Evolutionary conservation across 768 basidiomycete species (phyloP).

Genomic region (Amanita phalloides): DNA sequence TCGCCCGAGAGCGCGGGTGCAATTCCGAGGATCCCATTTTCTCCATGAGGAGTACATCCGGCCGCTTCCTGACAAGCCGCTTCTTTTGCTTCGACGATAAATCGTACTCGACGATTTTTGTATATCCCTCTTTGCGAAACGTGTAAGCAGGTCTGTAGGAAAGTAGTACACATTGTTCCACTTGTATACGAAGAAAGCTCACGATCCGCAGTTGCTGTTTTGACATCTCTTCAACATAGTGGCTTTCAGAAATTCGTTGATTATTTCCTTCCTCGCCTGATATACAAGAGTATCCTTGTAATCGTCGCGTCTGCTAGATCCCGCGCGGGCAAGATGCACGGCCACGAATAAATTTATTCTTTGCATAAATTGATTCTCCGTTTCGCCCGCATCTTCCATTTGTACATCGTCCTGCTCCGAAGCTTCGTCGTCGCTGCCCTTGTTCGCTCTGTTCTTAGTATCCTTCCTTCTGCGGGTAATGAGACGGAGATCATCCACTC

Average conservation of each 20-base stretch:
- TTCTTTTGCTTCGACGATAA: slow-evolving; percentile 71
- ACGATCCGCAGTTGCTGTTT: slow-evolving; percentile 73
- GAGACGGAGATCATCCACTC: slow-evolving; percentile 58
- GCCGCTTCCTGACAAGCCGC: slow-evolving; percentile 49
- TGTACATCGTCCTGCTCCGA: slow-evolving; percentile 22
- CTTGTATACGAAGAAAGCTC: slow-evolving; percentile 21
- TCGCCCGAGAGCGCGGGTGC: slow-evolving; percentile 14
- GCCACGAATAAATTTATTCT: slow-evolving; percentile 59
- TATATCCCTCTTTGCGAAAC: slow-evolving; percentile 88
- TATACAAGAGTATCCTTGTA: slow-evolving; percentile 88
- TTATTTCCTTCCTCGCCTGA: slow-evolving; percentile 74
- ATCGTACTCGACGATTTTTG: slow-evolving; percentile 92
- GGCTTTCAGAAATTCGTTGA: slow-evolving; percentile 69
- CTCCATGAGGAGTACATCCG: slow-evolving; percentile 60
- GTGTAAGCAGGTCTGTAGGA: slow-evolving; percentile 61
- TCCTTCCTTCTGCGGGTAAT: slow-evolving; percentile 20
- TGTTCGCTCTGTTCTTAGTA: slow-evolving; percentile 21
- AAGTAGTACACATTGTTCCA: slow-evolving; percentile 4
- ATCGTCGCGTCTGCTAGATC: slow-evolving; percentile 58
- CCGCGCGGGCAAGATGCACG: slow-evolving; percentile 35
- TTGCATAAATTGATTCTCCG: slow-evolving; percentile 46
- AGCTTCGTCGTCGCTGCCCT: slow-evolving; percentile 29
- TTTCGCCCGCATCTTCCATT: slow-evolving; percentile 42
- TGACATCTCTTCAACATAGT: slow-evolving; percentile 65
- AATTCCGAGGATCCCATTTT: slow-evolving; percentile 17